Conservation (phyloP, 1,139 yeast genomes). For the Yamadazyma aaseri region DNA sequence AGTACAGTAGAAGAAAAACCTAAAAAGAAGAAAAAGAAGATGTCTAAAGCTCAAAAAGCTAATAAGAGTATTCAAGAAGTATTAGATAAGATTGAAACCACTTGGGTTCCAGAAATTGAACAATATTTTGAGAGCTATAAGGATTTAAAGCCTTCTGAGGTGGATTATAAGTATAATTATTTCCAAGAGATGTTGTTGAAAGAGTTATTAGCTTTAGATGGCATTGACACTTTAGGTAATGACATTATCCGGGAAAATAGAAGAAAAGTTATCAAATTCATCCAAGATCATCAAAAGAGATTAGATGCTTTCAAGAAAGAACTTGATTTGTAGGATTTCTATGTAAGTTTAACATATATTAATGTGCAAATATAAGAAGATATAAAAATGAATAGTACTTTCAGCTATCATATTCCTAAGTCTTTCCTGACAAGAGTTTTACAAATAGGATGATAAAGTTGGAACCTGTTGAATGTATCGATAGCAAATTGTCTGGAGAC, state of each 20-base stretch:
- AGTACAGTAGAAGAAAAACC: constrained; percentile 9
- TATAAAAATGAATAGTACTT: neutral
- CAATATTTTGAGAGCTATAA: constrained; percentile 35
- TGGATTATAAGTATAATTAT: constrained; percentile 53
- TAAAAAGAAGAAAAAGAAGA: constrained; percentile 33
- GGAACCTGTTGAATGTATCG: constrained; percentile 23
- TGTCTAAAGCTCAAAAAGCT: constrained; percentile 43
- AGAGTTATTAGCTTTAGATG: constrained; percentile 64
- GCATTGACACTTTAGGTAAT: constrained; percentile 53
- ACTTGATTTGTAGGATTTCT: constrained; percentile 16
- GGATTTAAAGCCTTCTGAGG: constrained; percentile 34
- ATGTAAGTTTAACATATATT: neutral
- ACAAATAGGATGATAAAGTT: constrained; percentile 42
- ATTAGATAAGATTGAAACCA: constrained; percentile 42
- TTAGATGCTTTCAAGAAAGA: constrained; percentile 55
- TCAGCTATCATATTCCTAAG: constrained; percentile 18
- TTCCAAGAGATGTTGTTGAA: constrained; percentile 68
- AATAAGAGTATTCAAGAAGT: constrained; percentile 41
- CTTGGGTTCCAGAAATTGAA: constrained; percentile 46
- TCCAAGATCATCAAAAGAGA: constrained; percentile 59
- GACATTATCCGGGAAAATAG: constrained; percentile 55
- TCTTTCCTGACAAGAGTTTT: constrained; percentile 37
- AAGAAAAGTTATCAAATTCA: constrained; percentile 55
- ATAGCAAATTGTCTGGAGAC: constrained; percentile 32
- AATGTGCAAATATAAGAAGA: neutral